Conservation (phyloP, 371 early-diverging fungal species). For the Funneliformis caledonium region DNA sequence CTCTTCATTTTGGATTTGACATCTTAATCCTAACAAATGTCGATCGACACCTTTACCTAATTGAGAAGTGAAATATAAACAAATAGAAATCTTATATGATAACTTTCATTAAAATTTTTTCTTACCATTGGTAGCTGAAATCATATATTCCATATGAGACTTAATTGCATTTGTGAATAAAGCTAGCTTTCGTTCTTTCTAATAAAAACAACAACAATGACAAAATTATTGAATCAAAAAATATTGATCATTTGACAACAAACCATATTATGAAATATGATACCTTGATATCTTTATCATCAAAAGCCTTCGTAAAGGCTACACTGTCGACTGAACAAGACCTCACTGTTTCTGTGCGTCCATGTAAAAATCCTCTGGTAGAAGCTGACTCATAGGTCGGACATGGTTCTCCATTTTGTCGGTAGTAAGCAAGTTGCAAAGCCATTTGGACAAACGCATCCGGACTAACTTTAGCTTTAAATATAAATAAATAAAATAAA, state of each 20-base stretch:
- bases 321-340: slow-evolving; percentile 70
- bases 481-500: not conserved
- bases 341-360: slow-evolving; percentile 87
- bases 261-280: not conserved
- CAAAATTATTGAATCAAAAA: not conserved
- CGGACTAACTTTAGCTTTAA: slow-evolving; percentile 65
- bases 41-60: slow-evolving; percentile 77
- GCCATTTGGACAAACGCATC: slow-evolving; percentile 85
- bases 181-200: slow-evolving; percentile 63
- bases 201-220: not conserved
- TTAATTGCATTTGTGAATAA: slow-evolving; percentile 64
- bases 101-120: not conserved
- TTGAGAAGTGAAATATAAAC: slow-evolving; percentile 4
- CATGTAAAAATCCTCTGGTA: slow-evolving; percentile 75
- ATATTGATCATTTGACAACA: not conserved
- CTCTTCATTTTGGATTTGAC: slow-evolving; percentile 58
- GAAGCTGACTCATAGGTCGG: slow-evolving; percentile 82
- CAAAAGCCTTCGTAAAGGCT: slow-evolving; percentile 68
- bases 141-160: slow-evolving; percentile 68
- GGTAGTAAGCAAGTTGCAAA: slow-evolving; percentile 76
- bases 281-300: slow-evolving; percentile 42
- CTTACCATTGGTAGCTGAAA: slow-evolving; percentile 61
- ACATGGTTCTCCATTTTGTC: slow-evolving; percentile 61
- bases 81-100: not conserved
- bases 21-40: slow-evolving; percentile 77